Base-by-base conservation (phyloP, 225 moss, liverwort and hornwort genomes). In the Climacium dendroides region DNA sequence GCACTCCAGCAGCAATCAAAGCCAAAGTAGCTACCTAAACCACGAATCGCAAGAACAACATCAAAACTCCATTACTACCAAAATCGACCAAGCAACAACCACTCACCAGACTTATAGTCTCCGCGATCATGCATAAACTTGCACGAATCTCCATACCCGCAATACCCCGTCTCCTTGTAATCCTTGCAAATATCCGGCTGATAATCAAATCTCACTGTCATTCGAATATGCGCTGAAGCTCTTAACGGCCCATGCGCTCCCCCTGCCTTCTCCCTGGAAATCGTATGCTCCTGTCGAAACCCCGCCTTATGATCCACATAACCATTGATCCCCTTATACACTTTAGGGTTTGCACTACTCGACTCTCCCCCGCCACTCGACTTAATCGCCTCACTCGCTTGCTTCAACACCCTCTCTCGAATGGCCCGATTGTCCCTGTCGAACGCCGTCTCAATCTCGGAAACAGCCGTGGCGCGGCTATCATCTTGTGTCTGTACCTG, bases 141-240 rank as follows among this genome's bases (percentile, higher is more conserved):
- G 89, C 97, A 99, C 10, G 98, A 95, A 81, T 99, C 98, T 52
- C 97, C 97, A 72, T 95, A 99, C 16, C 97, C 97, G 83, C 96
- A 99, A 67, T 99, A 99, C 23, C 98, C 96, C 62, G 97, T 97
- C 88, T 99, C 98, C 82, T 99, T 99, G 48, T 99, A 99, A 89
- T 99, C 98, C 90, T 99, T 99, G 91, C 98, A 97, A 60, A 99
- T 97, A 63, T 99, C 98, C n/a, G 96, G 98, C 89, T 97, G 98
- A 45, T 99, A 97, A 71, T 99, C 98, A 72, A 99, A 96, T 86
- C 96, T 90, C 22, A 95, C 95, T 19, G 98, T 97, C 96, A 91
- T 94, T 35, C 97, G 91, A 69, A 97, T 99, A 64, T 99, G 94
- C 18, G 97, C 95, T 8, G 96, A 97, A 16, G 98, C 98, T 39